Percentiles rank a stretch among this genome's conserved stretches.
Conservation (phyloP, 768 basidiomycete species). For the Rhizopogon vesiculosus region DNA sequence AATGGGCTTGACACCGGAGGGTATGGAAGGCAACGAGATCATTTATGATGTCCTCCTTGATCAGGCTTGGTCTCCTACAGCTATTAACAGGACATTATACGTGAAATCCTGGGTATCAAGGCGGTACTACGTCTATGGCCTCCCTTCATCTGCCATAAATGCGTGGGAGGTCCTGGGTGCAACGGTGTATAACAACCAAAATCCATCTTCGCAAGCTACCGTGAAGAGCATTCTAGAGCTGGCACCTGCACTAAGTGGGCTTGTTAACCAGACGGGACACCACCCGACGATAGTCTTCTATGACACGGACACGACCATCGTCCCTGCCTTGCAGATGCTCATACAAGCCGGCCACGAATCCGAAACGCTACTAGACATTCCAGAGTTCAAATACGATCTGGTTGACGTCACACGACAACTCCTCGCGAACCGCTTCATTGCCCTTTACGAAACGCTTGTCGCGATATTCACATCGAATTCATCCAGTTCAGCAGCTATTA, state of each 20-base stretch:
- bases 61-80: slow-evolving; percentile 34
- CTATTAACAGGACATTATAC: slow-evolving; percentile 28
- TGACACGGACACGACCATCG: slow-evolving; percentile 49
- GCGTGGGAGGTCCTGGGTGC: slow-evolving; percentile 33
- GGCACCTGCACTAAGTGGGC: slow-evolving; percentile 27
- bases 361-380: slow-evolving; percentile 13
- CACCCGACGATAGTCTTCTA: slow-evolving; percentile 32
- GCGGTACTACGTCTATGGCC: slow-evolving; percentile 25
- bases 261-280: slow-evolving; percentile 28
- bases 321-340: slow-evolving; percentile 75
- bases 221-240: slow-evolving; percentile 36
- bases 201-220: slow-evolving; percentile 26
- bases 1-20: slow-evolving; percentile 34
- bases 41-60: slow-evolving; percentile 37
- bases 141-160: slow-evolving; percentile 20
- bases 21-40: slow-evolving; percentile 40
- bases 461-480: slow-evolving; percentile 19
- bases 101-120: slow-evolving; percentile 30
- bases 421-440: slow-evolving; percentile 33
- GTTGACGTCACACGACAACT: slow-evolving; percentile 36
- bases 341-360: slow-evolving; percentile 26
- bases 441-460: slow-evolving; percentile 27
- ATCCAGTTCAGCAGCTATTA: slow-evolving; percentile 15
- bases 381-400: slow-evolving; percentile 35
- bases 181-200: slow-evolving; percentile 35